A percentile compares a stretch with the other conserved stretches of the same genome.
phyloP scores from a whole-genome alignment of 2,329 filamentous ascomycete species.

The Didymosphaeria variabile region DNA sequence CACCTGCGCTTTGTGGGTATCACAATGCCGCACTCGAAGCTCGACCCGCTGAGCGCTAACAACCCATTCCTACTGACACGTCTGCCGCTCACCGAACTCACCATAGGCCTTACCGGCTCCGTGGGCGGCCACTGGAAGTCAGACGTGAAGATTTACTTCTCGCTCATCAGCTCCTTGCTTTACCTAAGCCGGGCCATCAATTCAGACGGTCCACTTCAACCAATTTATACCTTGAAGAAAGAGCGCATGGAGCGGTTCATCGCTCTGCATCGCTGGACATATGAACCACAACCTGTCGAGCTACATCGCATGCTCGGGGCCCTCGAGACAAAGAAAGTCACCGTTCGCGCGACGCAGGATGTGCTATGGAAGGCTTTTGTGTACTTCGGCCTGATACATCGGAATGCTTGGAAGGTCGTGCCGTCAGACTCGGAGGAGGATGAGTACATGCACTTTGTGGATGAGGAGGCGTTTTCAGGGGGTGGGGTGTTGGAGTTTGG shows the following conservation, averaged over 20 bases:
- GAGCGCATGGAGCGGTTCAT: background rate
- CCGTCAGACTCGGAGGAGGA: background rate
- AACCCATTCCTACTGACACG: constrained; percentile 20
- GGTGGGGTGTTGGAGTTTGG: background rate
- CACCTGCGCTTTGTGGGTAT: constrained; percentile 17
- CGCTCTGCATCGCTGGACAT: background rate
- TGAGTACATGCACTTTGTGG: background rate
- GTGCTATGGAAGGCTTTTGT: constrained; percentile 11
- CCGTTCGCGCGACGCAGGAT: constrained; percentile 3
- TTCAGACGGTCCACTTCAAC: background rate
- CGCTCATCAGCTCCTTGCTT: constrained; percentile 14
- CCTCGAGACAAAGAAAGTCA: constrained; percentile 14
- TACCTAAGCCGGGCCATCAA: background rate
- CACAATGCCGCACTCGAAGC: constrained; percentile 1
- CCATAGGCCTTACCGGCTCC: constrained; percentile 10
- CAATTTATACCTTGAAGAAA: background rate
- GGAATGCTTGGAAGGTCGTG: background rate
- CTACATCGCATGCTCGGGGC: constrained; percentile 5
- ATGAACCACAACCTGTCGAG: background rate
- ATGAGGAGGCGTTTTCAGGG: background rate
- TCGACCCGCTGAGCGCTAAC: constrained; percentile 10
- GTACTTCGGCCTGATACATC: constrained; percentile 12
- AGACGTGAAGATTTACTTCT: constrained; percentile 6
- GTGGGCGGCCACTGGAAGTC: background rate
- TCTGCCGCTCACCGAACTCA: constrained; percentile 16